Evolutionary conservation across 2,329 filamentous ascomycete genomes (phyloP).

Genomic region (Cercospora sesami): DNA sequence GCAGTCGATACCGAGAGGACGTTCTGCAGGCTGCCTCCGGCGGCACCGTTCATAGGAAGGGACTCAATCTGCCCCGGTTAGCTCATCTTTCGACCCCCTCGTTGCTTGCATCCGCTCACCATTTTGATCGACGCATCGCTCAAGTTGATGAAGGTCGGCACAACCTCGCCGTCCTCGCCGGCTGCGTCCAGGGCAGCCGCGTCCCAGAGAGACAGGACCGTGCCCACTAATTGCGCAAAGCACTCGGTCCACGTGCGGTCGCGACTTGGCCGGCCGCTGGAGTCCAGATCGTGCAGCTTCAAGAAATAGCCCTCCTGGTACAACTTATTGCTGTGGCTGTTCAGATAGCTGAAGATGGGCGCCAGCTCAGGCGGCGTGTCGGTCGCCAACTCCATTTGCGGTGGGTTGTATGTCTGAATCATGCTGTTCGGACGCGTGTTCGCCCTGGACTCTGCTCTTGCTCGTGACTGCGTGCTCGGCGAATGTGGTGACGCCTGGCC

Average conservation of each 20-base stretch:
- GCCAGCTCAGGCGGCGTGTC: slow-evolving; percentile 91
- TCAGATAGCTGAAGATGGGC: slow-evolving; percentile 90
- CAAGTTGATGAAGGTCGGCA: slow-evolving; percentile 92
- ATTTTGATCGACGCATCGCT: slow-evolving; percentile 98
- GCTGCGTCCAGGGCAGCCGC: slow-evolving; percentile 86
- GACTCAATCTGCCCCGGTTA: slow-evolving; percentile 56
- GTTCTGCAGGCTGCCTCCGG: slow-evolving; percentile 83
- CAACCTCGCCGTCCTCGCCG: slow-evolving; percentile 78
- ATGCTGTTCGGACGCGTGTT: slow-evolving; percentile 77
- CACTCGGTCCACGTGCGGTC: slow-evolving; percentile 94
- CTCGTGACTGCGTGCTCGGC: slow-evolving; percentile 41
- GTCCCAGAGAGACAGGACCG: slow-evolving; percentile 93
- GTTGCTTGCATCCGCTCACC: slow-evolving; percentile 55
- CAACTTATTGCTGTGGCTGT: slow-evolving; percentile 92
- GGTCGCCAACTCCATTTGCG: slow-evolving; percentile 77
- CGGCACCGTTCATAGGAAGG: slow-evolving; percentile 74
- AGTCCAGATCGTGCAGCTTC: slow-evolving; percentile 93
- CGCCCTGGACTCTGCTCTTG: slow-evolving; percentile 51
- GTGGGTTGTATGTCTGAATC: slow-evolving; percentile 80
- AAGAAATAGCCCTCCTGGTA: slow-evolving; percentile 98
- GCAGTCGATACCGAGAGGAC: slow-evolving; percentile 95
- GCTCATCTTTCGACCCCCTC: neutral
- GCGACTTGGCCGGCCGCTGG: slow-evolving; percentile 78
- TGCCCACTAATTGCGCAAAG: slow-evolving; percentile 94
- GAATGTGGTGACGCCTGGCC: slow-evolving; percentile 41